A percentile compares a stretch with the other conserved stretches of the same genome.
phyloP scores from a whole-genome alignment of 1,139 yeast genomes.

The Maudiozyma humilis region DNA sequence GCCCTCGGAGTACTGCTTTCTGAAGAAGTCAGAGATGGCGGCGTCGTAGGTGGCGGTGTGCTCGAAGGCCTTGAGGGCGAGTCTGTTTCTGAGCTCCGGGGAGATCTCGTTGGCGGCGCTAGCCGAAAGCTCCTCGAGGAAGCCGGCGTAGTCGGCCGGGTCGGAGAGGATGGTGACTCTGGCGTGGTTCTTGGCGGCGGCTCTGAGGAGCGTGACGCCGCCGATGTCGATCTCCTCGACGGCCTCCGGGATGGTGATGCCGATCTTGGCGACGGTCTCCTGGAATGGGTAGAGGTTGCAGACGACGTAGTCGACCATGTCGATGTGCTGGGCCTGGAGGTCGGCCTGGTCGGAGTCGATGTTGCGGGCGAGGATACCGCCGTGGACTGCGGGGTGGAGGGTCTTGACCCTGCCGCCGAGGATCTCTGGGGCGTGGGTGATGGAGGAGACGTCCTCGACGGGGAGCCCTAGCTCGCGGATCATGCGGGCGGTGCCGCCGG shows the following conservation, averaged over 20 bases:
- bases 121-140: constrained; percentile 63
- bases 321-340: constrained; percentile 76
- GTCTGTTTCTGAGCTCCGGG: constrained; percentile 61
- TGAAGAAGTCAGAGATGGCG: constrained; percentile 91
- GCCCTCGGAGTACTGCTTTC: constrained; percentile 92
- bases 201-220: constrained; percentile 93
- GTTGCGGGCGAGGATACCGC: constrained; percentile 94
- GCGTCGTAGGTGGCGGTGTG: constrained; percentile 97
- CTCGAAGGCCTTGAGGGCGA: constrained; percentile 94
- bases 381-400: constrained; percentile 96
- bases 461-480: constrained; percentile 97
- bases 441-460: constrained; percentile 87
- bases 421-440: constrained; percentile 98
- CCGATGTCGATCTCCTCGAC: constrained; percentile 98
- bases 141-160: constrained; percentile 83
- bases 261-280: constrained; percentile 91
- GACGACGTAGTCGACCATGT: constrained; percentile 91
- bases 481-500: constrained; percentile 94
- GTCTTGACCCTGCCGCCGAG: constrained; percentile 97
- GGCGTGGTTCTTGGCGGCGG: constrained; percentile 96
- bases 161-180: constrained; percentile 93
- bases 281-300: constrained; percentile 97
- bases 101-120: constrained; percentile 53
- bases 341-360: constrained; percentile 83
- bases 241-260: constrained; percentile 93